These are phyloP conservation scores for Immersiporthe knoxdaviesiana DNA, from an alignment of 2,329 filamentous ascomycete genomes.

Conservation along the genomic window DNA sequence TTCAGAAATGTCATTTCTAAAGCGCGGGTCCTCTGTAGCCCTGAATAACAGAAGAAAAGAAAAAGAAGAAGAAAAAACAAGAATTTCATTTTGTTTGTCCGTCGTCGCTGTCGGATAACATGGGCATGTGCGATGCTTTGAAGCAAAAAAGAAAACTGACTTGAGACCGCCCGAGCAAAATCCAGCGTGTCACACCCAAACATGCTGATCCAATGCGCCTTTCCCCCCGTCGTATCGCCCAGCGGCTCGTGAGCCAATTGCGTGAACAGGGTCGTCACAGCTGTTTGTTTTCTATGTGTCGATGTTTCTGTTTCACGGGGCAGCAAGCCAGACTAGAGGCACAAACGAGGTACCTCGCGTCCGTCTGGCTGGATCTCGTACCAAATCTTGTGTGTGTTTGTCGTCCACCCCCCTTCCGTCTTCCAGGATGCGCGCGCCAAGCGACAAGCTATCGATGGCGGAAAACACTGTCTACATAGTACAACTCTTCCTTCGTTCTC, in stretches of 20 bases:
- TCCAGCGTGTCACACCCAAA: neutral
- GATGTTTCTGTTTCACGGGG: neutral
- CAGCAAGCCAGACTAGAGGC: neutral
- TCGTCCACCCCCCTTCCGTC: neutral
- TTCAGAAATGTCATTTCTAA: constrained; percentile 67
- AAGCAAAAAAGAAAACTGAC: neutral
- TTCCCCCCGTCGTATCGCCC: neutral
- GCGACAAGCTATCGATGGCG: neutral
- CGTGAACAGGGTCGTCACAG: neutral
- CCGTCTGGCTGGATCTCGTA: neutral
- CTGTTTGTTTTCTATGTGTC: neutral
- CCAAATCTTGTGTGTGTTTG: neutral
- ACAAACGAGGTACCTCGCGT: neutral
- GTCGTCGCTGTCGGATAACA: constrained; percentile 10
- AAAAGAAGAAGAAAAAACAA: constrained; percentile 28
- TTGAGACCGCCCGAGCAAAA: neutral
- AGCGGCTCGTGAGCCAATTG: neutral
- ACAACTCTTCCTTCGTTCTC: neutral
- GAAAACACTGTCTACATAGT: constrained; percentile 13
- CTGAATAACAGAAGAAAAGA: constrained; percentile 47
- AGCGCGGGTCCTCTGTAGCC: constrained; percentile 64
- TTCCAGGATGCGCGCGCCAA: neutral
- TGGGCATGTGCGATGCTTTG: constrained; percentile 13
- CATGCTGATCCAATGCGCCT: neutral
- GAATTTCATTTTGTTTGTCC: constrained; percentile 8